Evolutionary conservation across 257 asterid species (phyloP), one percentile per base, ranked within the genome.

Genomic region (Lantana camara): DNA sequence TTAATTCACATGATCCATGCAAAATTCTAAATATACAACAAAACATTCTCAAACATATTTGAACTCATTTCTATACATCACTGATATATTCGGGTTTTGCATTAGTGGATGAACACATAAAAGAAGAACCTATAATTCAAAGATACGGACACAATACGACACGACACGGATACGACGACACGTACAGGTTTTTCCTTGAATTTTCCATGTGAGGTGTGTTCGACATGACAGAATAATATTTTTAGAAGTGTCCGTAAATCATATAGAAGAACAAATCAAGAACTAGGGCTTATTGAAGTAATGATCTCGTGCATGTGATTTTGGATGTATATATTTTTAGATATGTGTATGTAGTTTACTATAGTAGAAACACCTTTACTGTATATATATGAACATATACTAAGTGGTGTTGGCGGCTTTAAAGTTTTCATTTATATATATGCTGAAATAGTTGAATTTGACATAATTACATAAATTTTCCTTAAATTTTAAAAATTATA

Each of bases 11-110:
- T 13, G 17, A 10, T 38, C 41, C 32, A 32, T 41, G 62, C n/a
- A n/a, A n/a, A n/a, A n/a, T n/a, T n/a, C n/a, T n/a, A n/a, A n/a
- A n/a, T 16, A 45, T 19, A 23, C 48, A 40, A 66, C 24, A 55
- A 30, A 19, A 5, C 22, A 45, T 24, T 15, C 46, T 54, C 15
- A 24, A 13, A 21, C 57, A 13, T 42, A 1, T 55, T 20, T 35
- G 5, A 46, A 47, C 50, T 59, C 49, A 1, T 27, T 38, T 60
- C 23, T 16, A 15, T 2, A 73, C 23, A 78, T 80, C 45, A 9
- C 29, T 12, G 69, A 59, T 50, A 65, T 66, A 71, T 84, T 81
- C 7, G 13, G 84, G 64, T 4, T 83, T 77, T 47, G 45, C 19
- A 4, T 17, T 77, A 14, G 58, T 75, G 0, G 84, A 78, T 0